Conservation (phyloP, 768 basidiomycete species). For the Calocybe indica region DNA sequence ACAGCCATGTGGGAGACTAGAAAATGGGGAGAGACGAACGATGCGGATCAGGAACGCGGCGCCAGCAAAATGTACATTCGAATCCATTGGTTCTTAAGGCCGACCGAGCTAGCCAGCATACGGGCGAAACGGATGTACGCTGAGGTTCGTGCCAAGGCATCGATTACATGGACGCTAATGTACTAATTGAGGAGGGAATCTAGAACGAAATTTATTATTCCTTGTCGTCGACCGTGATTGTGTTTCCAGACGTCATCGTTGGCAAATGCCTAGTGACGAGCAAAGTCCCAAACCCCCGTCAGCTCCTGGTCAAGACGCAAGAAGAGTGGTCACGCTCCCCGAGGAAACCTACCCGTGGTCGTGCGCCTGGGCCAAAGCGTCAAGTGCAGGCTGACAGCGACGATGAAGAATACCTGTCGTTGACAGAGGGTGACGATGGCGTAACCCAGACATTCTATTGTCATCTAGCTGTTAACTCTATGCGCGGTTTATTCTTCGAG, state of each 20-base stretch:
- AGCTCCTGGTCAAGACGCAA: constrained; percentile 3
- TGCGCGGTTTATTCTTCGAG: constrained; percentile 55
- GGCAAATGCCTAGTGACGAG: constrained; percentile 45
- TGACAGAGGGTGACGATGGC: constrained; percentile 1
- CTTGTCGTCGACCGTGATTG: constrained; percentile 37
- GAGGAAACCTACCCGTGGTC: constrained; percentile 5
- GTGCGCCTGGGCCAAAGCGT: constrained; percentile 12
- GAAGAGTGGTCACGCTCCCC: constrained; percentile 6
- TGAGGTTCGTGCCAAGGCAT: constrained; percentile 35
- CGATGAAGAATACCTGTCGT: background rate
- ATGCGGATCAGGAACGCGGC: constrained; percentile 17
- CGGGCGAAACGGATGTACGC: constrained; percentile 55
- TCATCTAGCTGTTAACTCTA: constrained; percentile 49
- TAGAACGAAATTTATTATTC: constrained; percentile 79
- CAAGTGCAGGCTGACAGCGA: constrained; percentile 10
- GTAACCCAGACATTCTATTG: constrained; percentile 43
- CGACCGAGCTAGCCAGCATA: constrained; percentile 52
- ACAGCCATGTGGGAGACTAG: constrained; percentile 60
- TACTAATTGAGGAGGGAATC: background rate
- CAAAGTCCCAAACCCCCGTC: constrained; percentile 7
- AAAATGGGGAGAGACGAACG: constrained; percentile 20
- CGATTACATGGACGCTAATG: background rate
- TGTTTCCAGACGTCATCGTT: constrained; percentile 47
- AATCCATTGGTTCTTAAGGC: constrained; percentile 75
- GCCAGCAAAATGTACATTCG: constrained; percentile 42